A percentile compares a stretch with the other conserved stretches of the same genome.
Conservation (phyloP, 805 yeast genomes). For the Yarrowia phangngaensis region DNA sequence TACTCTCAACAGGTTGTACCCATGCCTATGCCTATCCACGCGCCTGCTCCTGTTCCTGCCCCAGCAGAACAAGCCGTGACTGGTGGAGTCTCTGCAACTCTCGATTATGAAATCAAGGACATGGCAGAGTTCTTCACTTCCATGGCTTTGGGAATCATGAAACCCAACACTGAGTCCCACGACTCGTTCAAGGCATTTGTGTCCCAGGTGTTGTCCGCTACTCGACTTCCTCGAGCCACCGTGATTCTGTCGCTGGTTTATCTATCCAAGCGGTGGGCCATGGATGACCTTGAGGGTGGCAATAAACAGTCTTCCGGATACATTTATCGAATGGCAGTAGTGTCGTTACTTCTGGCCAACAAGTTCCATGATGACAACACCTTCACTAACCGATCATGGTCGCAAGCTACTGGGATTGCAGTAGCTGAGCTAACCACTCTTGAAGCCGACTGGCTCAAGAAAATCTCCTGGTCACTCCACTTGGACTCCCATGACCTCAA, state of each 20-base stretch:
- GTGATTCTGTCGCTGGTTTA: constrained; percentile 76
- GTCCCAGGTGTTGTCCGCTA: constrained; percentile 71
- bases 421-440: constrained; percentile 55
- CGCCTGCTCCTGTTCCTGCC: constrained; percentile 12
- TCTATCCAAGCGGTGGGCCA: constrained; percentile 56
- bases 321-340: constrained; percentile 53
- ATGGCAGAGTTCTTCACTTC: constrained; percentile 81
- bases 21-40: constrained; percentile 11
- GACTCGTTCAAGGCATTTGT: constrained; percentile 50
- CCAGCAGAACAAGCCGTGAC: constrained; percentile 20
- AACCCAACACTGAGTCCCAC: constrained; percentile 44
- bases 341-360: constrained; percentile 78
- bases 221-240: constrained; percentile 81
- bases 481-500: constrained; percentile 38
- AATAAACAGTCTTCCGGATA: constrained; percentile 34
- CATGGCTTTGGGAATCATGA: constrained; percentile 57
- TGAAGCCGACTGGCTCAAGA: constrained; percentile 68
- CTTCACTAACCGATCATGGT: constrained; percentile 92
- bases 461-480: constrained; percentile 58
- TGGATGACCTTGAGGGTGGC: constrained; percentile 40
- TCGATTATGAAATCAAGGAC: constrained; percentile 72
- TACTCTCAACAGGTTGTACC: constrained; percentile 3
- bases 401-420: constrained; percentile 84
- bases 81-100: constrained; percentile 74
- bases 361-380: constrained; percentile 96